Percentiles rank a stretch among this genome's conserved stretches.
Evolutionary conservation across 768 basidiomycete species (phyloP).

Genomic region (Gautieria morchelliformis): DNA sequence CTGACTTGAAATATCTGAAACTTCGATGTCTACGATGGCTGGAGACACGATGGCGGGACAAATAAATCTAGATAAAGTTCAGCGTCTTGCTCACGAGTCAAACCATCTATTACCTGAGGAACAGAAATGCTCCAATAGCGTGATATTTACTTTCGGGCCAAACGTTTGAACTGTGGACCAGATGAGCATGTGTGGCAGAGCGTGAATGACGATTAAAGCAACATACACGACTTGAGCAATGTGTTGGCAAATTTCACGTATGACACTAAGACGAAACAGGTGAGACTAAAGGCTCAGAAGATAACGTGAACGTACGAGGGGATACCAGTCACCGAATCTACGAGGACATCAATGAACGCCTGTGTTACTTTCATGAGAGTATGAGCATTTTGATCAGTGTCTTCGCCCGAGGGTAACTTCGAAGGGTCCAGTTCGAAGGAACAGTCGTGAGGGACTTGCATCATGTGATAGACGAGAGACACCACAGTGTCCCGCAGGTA

Average conservation of each 20-base stretch:
- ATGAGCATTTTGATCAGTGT: slow-evolving; percentile 49
- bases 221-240: slow-evolving; percentile 71
- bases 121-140: slow-evolving; percentile 84
- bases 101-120: slow-evolving; percentile 48
- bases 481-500: slow-evolving; percentile 72
- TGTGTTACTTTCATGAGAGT: slow-evolving; percentile 66
- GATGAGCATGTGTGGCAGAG: background rate
- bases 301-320: slow-evolving; percentile 50
- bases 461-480: slow-evolving; percentile 72
- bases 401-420: slow-evolving; percentile 39
- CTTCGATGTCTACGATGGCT: slow-evolving; percentile 71
- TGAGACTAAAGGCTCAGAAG: background rate
- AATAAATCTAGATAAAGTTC: slow-evolving; percentile 52
- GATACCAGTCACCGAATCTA: slow-evolving; percentile 47
- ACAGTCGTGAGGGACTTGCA: slow-evolving; percentile 58
- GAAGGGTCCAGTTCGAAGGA: slow-evolving; percentile 71
- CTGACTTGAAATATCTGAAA: slow-evolving; percentile 29
- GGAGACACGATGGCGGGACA: slow-evolving; percentile 86
- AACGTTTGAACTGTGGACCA: slow-evolving; percentile 39
- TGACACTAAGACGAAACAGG: slow-evolving; percentile 43
- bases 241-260: slow-evolving; percentile 82
- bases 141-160: slow-evolving; percentile 79
- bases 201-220: background rate
- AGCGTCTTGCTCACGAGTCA: background rate
- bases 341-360: slow-evolving; percentile 41